phyloP scores from a whole-genome alignment of 2,329 filamentous ascomycete genomes.

The Parastagonospora avenae region DNA sequence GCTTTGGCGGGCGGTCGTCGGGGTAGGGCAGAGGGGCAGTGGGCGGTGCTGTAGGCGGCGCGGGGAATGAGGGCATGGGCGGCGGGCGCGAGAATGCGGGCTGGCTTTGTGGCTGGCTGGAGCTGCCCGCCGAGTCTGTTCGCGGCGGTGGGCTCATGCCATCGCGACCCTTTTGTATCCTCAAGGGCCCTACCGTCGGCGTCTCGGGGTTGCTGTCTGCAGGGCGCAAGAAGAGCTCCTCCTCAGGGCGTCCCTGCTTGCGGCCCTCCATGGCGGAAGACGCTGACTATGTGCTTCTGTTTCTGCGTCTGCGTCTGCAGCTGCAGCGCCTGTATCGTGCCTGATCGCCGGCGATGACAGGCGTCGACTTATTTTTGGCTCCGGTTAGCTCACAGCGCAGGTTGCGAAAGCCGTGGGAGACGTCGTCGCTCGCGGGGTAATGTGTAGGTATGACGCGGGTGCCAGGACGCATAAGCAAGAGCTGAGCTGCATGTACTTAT shows the following conservation, averaged over 20 bases:
- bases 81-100: constrained; percentile 46
- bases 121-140: constrained; percentile 70
- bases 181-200: constrained; percentile 80
- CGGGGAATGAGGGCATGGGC: constrained; percentile 69
- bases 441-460: constrained; percentile 10
- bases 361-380: constrained; percentile 32
- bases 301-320: constrained; percentile 3
- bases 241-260: constrained; percentile 71
- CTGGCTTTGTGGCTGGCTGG: constrained; percentile 27
- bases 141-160: constrained; percentile 58
- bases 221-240: constrained; percentile 78
- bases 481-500: constrained; percentile 5
- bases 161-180: constrained; percentile 76
- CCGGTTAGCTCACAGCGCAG: constrained; percentile 14
- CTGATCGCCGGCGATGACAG: constrained; percentile 29
- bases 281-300: background rate
- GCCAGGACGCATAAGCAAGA: no score
- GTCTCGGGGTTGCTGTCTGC: constrained; percentile 60
- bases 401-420: constrained; percentile 14
- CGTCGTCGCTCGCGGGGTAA: constrained; percentile 27
- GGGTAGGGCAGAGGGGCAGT: constrained; percentile 54
- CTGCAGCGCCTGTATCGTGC: constrained; percentile 11
- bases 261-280: constrained; percentile 49
- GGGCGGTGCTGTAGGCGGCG: constrained; percentile 55
- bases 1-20: constrained; percentile 46